phyloP scores from a whole-genome alignment of 2,329 filamentous ascomycete genomes.

The Paraconiothyrium brasiliense region DNA sequence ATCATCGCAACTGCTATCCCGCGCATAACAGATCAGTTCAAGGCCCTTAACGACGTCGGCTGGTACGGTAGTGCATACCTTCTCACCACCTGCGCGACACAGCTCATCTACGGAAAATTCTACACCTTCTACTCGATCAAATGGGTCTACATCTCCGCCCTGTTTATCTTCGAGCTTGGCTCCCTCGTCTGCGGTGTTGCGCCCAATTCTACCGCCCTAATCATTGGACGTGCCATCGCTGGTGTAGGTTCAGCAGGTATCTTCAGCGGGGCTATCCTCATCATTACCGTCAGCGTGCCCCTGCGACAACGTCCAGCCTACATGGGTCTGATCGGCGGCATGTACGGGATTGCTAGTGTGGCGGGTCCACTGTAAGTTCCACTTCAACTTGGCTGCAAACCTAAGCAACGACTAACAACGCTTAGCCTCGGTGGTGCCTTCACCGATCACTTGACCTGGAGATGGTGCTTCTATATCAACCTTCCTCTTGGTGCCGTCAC shows the following conservation, averaged over 20 bases:
- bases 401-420: constrained; percentile 35
- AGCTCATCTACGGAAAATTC: constrained; percentile 53
- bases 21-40: constrained; percentile 59
- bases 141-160: constrained; percentile 55
- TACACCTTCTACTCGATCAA: constrained; percentile 60
- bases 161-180: constrained; percentile 62
- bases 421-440: constrained; percentile 56
- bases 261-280: constrained; percentile 59
- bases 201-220: constrained; percentile 59
- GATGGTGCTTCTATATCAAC: constrained; percentile 59
- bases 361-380: constrained; percentile 56
- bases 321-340: constrained; percentile 59
- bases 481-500: constrained; percentile 61
- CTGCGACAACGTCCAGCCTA: constrained; percentile 59
- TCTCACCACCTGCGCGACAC: constrained; percentile 53
- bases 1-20: constrained; percentile 61
- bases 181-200: constrained; percentile 62
- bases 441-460: constrained; percentile 57
- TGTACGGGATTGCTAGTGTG: constrained; percentile 60
- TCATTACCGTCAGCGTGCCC: constrained; percentile 57
- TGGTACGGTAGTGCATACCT: constrained; percentile 58
- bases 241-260: constrained; percentile 62
- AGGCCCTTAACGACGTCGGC: constrained; percentile 56
- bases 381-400: constrained; percentile 14
- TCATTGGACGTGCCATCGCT: constrained; percentile 62